Conservation (phyloP, 306 rosid species). For the Arachis stenosperma region DNA sequence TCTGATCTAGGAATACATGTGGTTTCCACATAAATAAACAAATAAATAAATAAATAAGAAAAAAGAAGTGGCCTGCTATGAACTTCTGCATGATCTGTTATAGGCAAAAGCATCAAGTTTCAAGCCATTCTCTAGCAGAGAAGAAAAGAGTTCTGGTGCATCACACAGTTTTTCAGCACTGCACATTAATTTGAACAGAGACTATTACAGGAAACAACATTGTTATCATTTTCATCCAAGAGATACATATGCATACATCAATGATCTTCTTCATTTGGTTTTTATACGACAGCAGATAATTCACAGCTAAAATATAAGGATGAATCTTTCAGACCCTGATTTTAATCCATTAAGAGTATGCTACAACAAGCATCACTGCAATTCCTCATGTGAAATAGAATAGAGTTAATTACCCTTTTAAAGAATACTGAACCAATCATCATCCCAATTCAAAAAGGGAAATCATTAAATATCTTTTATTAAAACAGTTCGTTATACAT, state of each 20-base stretch:
- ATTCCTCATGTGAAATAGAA: no score
- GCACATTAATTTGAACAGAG: background rate
- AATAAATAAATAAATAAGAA: no score
- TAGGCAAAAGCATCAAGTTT: background rate
- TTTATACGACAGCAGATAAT: background rate
- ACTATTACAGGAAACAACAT: background rate
- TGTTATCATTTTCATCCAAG: background rate
- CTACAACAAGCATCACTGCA: background rate
- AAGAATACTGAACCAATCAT: background rate
- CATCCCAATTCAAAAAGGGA: slow-evolving; percentile 14
- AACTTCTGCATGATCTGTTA: background rate
- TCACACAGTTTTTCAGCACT: background rate
- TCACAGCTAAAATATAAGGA: background rate
- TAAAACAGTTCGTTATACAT: slow-evolving; percentile 16
- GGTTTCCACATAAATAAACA: no score
- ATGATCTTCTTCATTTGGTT: background rate
- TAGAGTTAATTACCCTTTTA: background rate
- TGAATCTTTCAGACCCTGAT: slow-evolving; percentile 1
- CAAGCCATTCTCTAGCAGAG: background rate
- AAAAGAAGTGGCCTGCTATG: background rate
- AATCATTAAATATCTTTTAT: slow-evolving; percentile 2
- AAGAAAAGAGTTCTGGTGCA: background rate
- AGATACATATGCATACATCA: background rate
- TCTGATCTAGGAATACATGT: no score
- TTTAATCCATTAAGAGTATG: background rate